Base-by-base conservation (phyloP, 192 early-diverging fungal genomes). In the Coemansia sp. region DNA sequence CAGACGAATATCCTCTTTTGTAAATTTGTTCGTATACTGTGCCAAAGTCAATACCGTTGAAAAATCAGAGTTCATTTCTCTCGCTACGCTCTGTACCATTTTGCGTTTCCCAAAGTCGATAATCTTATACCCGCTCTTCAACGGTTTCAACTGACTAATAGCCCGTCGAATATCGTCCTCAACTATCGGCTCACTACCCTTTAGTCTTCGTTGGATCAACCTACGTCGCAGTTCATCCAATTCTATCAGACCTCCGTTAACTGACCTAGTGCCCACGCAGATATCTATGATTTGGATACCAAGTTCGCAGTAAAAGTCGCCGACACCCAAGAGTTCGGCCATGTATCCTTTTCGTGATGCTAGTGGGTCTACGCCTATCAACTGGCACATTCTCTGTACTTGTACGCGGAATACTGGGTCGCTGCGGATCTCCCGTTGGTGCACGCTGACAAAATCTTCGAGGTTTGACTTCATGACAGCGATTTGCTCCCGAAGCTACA, bases 281-380 rank as follows among this genome's bases (percentile, higher is more conserved):
- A 94, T 89, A 62, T 96, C 94, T 49, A 92, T 92, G 39, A 97
- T 93, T 64, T 97, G 95, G n/a, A 98, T 90, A 1, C 90, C 93
- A 5, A 99, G 86, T 60, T 98, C 95, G 71, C 95, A 97, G 81
- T 99, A 99, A 83, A 99, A 99, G 75, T 98, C 95, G 16, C 96
- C 94, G 7, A 98, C 91, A 1, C 97, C 97, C 3, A 99, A 78
- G 11, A 99, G 78, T 62, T 97, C 96, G 0, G 94, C 88, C 97
- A 96, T 97, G 69, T 95, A 95, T 27, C 96, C 94, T 76, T 99
- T 99, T 69, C 94, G 95, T 46, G 95, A 94, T 87, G 93, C 94
- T 41, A 99, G 83, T 8, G 97, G 97, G 81, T 99, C 97, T 3
- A 99, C 93, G 10, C 96, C 96, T 73, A 97, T 92, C 49, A 93